Evolutionary conservation across 306 rosid genomes (phyloP).

Genomic region (Acacia melanoxylon): DNA sequence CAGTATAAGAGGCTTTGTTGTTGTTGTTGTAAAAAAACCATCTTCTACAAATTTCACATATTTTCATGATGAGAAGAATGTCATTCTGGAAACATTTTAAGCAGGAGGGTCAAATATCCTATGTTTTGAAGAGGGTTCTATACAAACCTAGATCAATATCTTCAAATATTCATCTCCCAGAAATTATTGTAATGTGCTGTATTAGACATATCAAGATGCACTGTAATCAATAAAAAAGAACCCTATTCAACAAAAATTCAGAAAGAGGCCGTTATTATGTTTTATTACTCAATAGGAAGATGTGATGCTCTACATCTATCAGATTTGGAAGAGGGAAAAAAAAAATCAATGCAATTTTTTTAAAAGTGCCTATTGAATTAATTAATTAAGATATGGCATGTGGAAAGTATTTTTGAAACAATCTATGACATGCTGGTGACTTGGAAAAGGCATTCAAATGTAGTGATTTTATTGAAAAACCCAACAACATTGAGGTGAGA

Average conservation of each 20-base stretch:
- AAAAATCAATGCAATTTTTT: not conserved
- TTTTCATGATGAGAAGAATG: constrained; percentile 8
- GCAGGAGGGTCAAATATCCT: not conserved
- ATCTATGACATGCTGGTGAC: not conserved
- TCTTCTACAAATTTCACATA: constrained; percentile 1
- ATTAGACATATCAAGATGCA: not conserved
- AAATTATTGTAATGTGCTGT: not conserved
- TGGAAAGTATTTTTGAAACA: not conserved
- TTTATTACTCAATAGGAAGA: constrained; percentile 3
- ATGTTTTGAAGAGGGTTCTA: not conserved
- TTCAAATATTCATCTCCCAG: not conserved
- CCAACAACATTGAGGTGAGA: not conserved
- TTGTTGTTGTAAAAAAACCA: not conserved
- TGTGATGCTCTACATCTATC: constrained; percentile 18
- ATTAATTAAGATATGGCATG: not conserved
- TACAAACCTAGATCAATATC: not conserved
- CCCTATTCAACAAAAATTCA: not conserved
- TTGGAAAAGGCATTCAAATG: not conserved
- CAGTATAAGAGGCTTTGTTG: not conserved
- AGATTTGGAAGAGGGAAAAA: not conserved
- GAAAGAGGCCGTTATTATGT: constrained; percentile 18
- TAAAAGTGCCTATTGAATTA: not conserved
- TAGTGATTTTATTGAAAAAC: not conserved
- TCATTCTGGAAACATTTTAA: constrained; percentile 5
- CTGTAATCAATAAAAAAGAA: not conserved